Percentiles rank a stretch among this genome's conserved stretches.
Conservation (phyloP, 2,329 filamentous ascomycete genomes). For the Penicillium hesseltinei region DNA sequence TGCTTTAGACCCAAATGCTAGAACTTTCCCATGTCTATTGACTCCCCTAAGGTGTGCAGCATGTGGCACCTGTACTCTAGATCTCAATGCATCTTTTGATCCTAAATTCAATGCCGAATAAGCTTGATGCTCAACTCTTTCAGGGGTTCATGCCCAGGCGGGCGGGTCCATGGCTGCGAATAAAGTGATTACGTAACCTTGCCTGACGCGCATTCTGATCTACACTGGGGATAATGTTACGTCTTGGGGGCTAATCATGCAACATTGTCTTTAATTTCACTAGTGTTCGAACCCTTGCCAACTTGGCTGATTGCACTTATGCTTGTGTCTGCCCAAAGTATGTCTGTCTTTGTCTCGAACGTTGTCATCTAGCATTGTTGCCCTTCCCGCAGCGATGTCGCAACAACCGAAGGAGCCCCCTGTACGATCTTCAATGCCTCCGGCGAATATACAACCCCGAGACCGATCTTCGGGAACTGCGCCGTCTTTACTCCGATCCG, state of each 20-base stretch:
- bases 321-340: conserved; percentile 18
- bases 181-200: conserved; percentile 9
- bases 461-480: neutral
- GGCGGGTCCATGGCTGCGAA: neutral
- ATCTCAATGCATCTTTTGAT: too few relatives aligned
- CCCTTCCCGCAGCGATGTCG: conserved; percentile 22
- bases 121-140: neutral
- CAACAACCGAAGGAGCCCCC: conserved; percentile 19
- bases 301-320: conserved; percentile 18
- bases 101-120: neutral
- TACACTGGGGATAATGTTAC: conserved; percentile 10
- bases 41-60: neutral
- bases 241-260: neutral
- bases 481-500: conserved; percentile 11
- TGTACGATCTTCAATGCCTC: conserved; percentile 15
- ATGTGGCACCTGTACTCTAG: too few relatives aligned
- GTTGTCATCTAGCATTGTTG: conserved; percentile 22
- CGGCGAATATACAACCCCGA: conserved; percentile 12
- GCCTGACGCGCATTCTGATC: conserved; percentile 16
- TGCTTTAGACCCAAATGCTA: conserved; percentile 40
- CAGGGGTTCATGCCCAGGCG: neutral
- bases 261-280: neutral
- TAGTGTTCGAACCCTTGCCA: neutral
- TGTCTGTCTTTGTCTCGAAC: conserved; percentile 21
- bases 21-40: conserved; percentile 26